Evolutionary conservation across 352 stramenopile species (phyloP).

Genomic region (Hyaloperonospora arabidopsidis): DNA sequence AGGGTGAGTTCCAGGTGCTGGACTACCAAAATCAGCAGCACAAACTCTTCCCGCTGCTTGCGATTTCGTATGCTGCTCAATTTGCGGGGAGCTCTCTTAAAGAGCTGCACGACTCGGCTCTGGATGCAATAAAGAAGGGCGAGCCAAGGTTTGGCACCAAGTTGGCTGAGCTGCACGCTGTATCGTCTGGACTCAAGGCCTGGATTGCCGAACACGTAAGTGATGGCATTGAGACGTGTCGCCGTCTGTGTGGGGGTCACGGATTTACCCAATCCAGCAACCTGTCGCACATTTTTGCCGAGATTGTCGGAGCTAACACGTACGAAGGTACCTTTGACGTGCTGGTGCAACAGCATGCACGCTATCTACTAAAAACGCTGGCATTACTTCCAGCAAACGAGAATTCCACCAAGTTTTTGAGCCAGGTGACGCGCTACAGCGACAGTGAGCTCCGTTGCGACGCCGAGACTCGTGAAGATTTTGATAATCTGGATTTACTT

Average conservation of each 20-base stretch:
- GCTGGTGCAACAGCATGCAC: conserved; percentile 55
- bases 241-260: conserved; percentile 39
- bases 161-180: conserved; percentile 45
- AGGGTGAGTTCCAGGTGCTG: conserved; percentile 47
- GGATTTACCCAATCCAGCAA: conserved; percentile 34
- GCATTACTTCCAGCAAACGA: conserved; percentile 10
- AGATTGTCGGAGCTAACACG: conserved; percentile 41
- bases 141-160: conserved; percentile 29
- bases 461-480: conserved; percentile 22
- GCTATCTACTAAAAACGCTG: conserved; percentile 46
- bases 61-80: conserved; percentile 20
- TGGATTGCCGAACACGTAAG: conserved; percentile 36
- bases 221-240: conserved; percentile 41
- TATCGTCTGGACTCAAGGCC: conserved; percentile 48
- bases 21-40: conserved; percentile 57
- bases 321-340: conserved; percentile 71
- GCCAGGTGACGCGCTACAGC: conserved; percentile 23
- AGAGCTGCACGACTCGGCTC: conserved; percentile 27
- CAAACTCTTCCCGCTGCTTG: conserved; percentile 39
- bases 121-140: conserved; percentile 34
- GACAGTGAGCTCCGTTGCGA: conserved; percentile 32
- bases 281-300: conserved; percentile 25
- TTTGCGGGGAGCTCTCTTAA: conserved; percentile 29
- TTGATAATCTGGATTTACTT: conserved; percentile 33
- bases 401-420: conserved; percentile 28